These are phyloP conservation scores for Septoria petroselini DNA, from an alignment of 2,329 filamentous ascomycete genomes.

Conservation along the genomic window DNA sequence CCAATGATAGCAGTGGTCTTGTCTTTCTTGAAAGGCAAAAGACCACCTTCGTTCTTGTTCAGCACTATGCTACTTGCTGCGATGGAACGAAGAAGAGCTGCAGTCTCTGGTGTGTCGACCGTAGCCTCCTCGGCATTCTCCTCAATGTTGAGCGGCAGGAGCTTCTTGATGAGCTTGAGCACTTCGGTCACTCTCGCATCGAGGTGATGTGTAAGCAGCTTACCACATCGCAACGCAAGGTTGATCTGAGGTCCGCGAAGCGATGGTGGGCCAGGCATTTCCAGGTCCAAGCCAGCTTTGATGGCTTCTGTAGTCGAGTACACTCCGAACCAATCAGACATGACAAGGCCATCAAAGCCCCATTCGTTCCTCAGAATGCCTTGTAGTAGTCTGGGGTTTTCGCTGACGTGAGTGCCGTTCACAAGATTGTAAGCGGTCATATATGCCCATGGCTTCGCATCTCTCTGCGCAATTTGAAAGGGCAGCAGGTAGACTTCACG, in stretches of 20 bases:
- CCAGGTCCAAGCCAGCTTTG: slow-evolving; percentile 74
- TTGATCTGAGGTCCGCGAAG: slow-evolving; percentile 36
- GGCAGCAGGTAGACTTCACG: slow-evolving; percentile 71
- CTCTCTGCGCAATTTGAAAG: slow-evolving; percentile 69
- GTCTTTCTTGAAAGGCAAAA: slow-evolving; percentile 63
- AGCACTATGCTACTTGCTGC: slow-evolving; percentile 34
- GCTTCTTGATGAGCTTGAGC: slow-evolving; percentile 55
- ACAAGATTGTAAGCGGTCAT: slow-evolving; percentile 76
- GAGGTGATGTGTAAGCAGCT: slow-evolving; percentile 41
- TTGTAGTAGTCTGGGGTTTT: slow-evolving; percentile 63
- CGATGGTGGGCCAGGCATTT: slow-evolving; percentile 75
- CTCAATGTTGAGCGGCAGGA: slow-evolving; percentile 28
- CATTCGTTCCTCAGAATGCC: slow-evolving; percentile 68
- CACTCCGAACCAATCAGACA: slow-evolving; percentile 78
- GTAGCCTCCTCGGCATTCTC: slow-evolving; percentile 34
- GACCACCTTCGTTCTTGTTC: slow-evolving; percentile 64
- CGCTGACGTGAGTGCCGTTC: slow-evolving; percentile 66
- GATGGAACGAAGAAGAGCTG: slow-evolving; percentile 32
- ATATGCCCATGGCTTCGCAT: slow-evolving; percentile 65
- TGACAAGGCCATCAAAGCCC: slow-evolving; percentile 56
- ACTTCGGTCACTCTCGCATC: slow-evolving; percentile 60
- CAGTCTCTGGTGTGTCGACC: slow-evolving; percentile 35
- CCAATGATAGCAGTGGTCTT: slow-evolving; percentile 72
- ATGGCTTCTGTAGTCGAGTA: slow-evolving; percentile 66
- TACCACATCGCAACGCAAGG: slow-evolving; percentile 31